These are phyloP conservation scores for Chlorella sp. DNA, from an alignment of 139 green algal species.

Conservation along the genomic window DNA sequence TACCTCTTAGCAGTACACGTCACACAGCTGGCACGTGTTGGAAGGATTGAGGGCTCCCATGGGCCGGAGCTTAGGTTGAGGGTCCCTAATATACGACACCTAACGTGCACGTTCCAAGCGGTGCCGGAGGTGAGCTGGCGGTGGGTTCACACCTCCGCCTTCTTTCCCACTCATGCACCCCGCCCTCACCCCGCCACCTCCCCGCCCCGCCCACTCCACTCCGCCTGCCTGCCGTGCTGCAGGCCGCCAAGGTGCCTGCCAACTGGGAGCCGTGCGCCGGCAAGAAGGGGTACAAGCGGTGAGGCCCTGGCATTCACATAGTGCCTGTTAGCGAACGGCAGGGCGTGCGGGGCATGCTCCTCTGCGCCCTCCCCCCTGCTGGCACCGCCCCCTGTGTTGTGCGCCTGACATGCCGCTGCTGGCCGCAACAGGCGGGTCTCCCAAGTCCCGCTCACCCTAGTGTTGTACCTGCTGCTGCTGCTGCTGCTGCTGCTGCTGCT, in stretches of 20 bases:
- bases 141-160: no score
- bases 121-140: neutral
- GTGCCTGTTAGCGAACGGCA: neutral
- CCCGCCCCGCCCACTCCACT: neutral
- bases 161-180: neutral
- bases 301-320: neutral
- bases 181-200: no score
- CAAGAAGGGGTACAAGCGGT: constrained; percentile 83
- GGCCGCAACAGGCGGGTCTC: no score
- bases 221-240: neutral
- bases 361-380: neutral
- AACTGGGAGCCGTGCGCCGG: constrained; percentile 66
- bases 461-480: no score
- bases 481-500: no score
- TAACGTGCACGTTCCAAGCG: no score
- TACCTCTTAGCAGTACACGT: constrained; percentile 1
- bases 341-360: no score
- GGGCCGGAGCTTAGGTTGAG: no score
- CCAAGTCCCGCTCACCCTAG: no score
- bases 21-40: constrained; percentile 87
- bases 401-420: no score
- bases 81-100: no score
- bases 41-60: no score
- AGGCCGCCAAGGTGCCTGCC: constrained; percentile 43
- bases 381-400: neutral